These are phyloP conservation scores for Solanum chiquidenum DNA, from an alignment of 257 asterid species.

Conservation along the genomic window DNA sequence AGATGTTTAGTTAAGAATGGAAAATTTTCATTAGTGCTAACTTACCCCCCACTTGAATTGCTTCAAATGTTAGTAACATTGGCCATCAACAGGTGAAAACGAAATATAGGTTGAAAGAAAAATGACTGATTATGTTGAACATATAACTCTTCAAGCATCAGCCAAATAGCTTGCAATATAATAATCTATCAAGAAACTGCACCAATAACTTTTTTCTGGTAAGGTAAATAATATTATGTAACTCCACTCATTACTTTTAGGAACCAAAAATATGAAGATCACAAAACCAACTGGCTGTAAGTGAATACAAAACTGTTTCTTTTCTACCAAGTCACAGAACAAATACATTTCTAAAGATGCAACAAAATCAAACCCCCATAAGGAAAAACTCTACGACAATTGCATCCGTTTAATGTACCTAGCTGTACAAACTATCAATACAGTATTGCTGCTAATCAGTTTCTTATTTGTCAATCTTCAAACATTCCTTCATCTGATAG, in stretches of 20 bases:
- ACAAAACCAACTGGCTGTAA: not conserved
- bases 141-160: not conserved
- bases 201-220: not conserved
- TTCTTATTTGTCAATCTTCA: slow-evolving; percentile 31
- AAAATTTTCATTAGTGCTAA: not conserved
- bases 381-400: not conserved
- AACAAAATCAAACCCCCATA: not conserved
- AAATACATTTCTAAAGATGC: not conserved
- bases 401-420: not conserved
- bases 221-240: not conserved
- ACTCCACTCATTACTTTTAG: not conserved
- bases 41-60: not conserved
- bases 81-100: not conserved
- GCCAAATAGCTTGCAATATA: not conserved
- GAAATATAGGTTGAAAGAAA: not conserved
- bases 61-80: not conserved
- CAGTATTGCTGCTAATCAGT: not conserved
- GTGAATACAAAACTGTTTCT: not conserved
- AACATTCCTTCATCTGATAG: slow-evolving; percentile 79
- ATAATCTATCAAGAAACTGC: not conserved
- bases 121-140: not conserved
- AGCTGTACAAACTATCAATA: slow-evolving; percentile 2
- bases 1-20: not conserved
- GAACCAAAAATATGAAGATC: not conserved
- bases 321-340: not conserved